Base-by-base conservation (phyloP, 2,329 filamentous ascomycete genomes). In the Trichoderma harzianum region DNA sequence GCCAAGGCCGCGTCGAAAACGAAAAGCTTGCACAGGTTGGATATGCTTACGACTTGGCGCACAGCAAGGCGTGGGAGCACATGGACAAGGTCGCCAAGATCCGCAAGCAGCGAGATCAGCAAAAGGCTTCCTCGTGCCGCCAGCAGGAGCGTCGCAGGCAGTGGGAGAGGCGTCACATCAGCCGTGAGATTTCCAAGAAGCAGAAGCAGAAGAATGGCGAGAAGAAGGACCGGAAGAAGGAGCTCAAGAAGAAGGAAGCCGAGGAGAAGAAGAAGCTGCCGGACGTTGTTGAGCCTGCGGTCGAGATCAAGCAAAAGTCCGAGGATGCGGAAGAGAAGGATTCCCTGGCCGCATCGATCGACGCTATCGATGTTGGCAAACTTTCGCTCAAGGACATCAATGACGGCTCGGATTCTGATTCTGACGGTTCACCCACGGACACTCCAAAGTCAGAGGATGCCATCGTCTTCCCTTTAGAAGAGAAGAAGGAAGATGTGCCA, bases 21-120 rank as follows among this genome's bases (percentile, higher is more conserved):
- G 87, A 89, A 58, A 90, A 90, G 78, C 81, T 90, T 2, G 84
- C 86, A 1, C 85, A 87, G 51, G 86, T 90, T 7, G 88, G 88
- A 2, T 83, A 85, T 51, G 85, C 88, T 0, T 90, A 90, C 72
- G 88, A 90, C 75, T 76, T 90, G 7, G 88, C 88, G 0, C 88
- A 90, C 75, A 86, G 83, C 80, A 90, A 90, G 78, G 88, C 86
- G 1, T 83, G 84, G 63, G 80, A 82, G 1, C 85, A 88, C 36
- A 76, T 87, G 74, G 82, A 87, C 69, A 84, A 85, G 74, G 84
- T 87, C 2, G 80, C 82, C 26, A 84, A 85, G 73, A 83, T 87
- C 28, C 80, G 85, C 28, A 84, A 87, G 77, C 83, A 85, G 75
- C 82, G 83, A 71, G 83, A 86, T 71, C 82, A 85, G 63, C 80